phyloP scores from a whole-genome alignment of 441 rosid species.

The Gossypium gossypioides region DNA sequence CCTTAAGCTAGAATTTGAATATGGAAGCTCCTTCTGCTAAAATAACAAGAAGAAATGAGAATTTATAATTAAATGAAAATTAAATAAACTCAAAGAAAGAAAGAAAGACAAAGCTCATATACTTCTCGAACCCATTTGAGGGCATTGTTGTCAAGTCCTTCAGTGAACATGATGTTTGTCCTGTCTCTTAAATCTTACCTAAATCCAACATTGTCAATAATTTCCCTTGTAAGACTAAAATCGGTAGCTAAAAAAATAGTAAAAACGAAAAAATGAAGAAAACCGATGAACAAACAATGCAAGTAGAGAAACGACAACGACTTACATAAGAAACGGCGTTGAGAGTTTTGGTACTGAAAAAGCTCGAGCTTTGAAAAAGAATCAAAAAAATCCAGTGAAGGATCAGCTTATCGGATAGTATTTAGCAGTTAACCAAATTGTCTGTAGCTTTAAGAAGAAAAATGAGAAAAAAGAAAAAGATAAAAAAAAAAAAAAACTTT shows the following conservation, averaged over 20 bases:
- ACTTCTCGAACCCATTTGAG: constrained; percentile 55
- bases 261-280: neutral
- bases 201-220: constrained; percentile 8
- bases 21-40: constrained; percentile 34
- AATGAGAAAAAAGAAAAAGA: neutral
- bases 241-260: neutral
- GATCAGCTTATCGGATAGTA: constrained; percentile 16
- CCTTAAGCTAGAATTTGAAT: constrained; percentile 30
- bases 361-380: neutral
- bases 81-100: neutral
- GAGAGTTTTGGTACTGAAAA: neutral
- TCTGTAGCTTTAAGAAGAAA: neutral
- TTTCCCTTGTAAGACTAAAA: neutral
- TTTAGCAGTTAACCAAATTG: neutral
- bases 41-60: neutral
- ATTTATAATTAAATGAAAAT: neutral
- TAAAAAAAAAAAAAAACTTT: neutral
- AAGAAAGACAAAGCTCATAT: constrained; percentile 15
- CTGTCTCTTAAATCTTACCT: constrained; percentile 16
- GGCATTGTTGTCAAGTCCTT: constrained; percentile 49
- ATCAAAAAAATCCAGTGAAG: neutral
- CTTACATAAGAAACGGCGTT: constrained; percentile 19
- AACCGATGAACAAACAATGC: neutral
- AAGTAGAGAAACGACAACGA: neutral
- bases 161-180: constrained; percentile 36